Evolutionary conservation across 2,329 filamentous ascomycete species (phyloP).

Genomic region (Alternaria arbusti): DNA sequence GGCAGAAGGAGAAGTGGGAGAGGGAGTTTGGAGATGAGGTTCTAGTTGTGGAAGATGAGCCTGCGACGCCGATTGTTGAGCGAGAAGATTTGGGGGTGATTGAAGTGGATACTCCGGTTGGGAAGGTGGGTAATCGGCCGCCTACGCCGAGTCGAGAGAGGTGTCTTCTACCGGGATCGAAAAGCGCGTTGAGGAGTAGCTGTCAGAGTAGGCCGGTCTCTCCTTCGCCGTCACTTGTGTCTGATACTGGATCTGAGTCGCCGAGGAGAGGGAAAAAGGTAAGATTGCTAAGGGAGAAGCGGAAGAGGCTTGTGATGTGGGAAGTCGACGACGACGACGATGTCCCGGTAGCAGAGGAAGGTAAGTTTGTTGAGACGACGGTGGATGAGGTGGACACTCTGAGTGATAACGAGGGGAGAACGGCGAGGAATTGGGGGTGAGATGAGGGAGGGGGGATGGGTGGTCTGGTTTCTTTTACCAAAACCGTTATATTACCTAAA

Average conservation of each 20-base stretch:
- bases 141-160: not conserved
- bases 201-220: not conserved
- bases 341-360: not conserved
- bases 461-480: too few species aligned
- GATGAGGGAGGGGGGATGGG: not conserved
- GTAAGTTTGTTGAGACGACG: not conserved
- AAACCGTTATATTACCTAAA: not conserved
- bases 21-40: not conserved
- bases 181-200: not conserved
- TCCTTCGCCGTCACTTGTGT: not conserved
- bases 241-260: not conserved
- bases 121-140: not conserved
- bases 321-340: not conserved
- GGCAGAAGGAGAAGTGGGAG: not conserved
- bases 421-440: not conserved
- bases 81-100: not conserved
- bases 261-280: not conserved
- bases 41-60: not conserved
- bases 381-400: not conserved
- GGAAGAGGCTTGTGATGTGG: not conserved
- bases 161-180: not conserved
- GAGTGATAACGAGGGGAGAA: conserved; percentile 2
- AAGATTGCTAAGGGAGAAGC: not conserved
- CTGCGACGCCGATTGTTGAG: not conserved
- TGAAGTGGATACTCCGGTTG: not conserved